Percentiles rank a stretch among this genome's conserved stretches.
These are phyloP conservation scores for Phytophthora fragariae DNA, from an alignment of 352 stramenopile genomes.

Conservation along the genomic window DNA sequence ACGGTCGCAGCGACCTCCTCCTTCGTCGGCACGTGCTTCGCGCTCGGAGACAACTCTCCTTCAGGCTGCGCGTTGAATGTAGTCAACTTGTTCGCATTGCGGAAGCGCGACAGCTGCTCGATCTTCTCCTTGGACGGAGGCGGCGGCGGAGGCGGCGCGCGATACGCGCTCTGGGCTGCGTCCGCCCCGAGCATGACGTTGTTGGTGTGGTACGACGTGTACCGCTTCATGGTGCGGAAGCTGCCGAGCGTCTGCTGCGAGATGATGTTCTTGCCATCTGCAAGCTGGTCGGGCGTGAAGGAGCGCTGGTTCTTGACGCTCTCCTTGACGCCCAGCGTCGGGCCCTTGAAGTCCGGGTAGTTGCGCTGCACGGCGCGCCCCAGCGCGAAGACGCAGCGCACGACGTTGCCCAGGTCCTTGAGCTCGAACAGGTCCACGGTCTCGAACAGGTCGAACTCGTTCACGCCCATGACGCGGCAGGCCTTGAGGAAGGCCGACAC, in stretches of 20 bases:
- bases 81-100: constrained; percentile 45
- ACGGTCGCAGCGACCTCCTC: constrained; percentile 53
- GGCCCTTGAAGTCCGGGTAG: constrained; percentile 74
- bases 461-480: constrained; percentile 87
- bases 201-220: constrained; percentile 60
- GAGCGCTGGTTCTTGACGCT: constrained; percentile 77
- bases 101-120: constrained; percentile 67
- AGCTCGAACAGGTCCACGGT: constrained; percentile 92
- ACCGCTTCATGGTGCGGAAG: constrained; percentile 72
- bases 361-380: constrained; percentile 80
- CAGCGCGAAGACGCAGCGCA: constrained; percentile 81
- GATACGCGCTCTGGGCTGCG: constrained; percentile 59
- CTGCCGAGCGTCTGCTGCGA: constrained; percentile 77
- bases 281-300: constrained; percentile 77
- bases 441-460: constrained; percentile 92
- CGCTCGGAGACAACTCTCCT: constrained; percentile 33
- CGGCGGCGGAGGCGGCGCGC: constrained; percentile 64
- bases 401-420: constrained; percentile 86
- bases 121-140: constrained; percentile 81
- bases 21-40: constrained; percentile 34
- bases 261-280: constrained; percentile 63
- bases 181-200: constrained; percentile 83
- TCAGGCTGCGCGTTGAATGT: constrained; percentile 37
- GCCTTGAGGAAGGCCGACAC: constrained; percentile 87
- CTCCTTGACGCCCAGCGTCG: constrained; percentile 85